phyloP scores from a whole-genome alignment of 2,329 filamentous ascomycete species.

The Plenodomus lindquistii region DNA sequence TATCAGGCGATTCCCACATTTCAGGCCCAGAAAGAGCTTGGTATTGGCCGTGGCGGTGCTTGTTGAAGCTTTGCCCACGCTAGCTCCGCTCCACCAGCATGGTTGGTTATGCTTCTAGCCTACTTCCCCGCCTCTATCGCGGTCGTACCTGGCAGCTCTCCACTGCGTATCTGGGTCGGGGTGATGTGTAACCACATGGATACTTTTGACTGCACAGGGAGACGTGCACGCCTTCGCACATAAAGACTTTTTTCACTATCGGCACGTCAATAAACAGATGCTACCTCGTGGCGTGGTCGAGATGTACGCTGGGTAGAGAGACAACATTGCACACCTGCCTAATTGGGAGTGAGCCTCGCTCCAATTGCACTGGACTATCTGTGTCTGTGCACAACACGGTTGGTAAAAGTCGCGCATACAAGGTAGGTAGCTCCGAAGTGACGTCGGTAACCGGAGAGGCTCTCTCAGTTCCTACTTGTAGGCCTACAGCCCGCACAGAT shows the following conservation, averaged over 20 bases:
- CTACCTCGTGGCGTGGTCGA: not conserved
- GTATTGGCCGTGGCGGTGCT: constrained; percentile 14
- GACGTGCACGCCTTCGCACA: too few relatives aligned
- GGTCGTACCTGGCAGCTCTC: constrained; percentile 2
- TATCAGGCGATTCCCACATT: not conserved
- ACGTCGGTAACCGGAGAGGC: constrained; percentile 5
- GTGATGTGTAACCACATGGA: not conserved
- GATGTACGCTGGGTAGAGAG: not conserved
- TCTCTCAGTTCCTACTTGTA: constrained; percentile 1
- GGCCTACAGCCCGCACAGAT: not conserved
- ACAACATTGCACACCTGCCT: constrained; percentile 13
- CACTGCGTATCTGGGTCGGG: not conserved
- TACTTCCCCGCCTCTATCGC: constrained; percentile 1
- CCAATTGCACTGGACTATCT: constrained; percentile 9
- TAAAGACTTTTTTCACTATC: too few relatives aligned
- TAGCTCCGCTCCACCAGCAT: constrained; percentile 11
- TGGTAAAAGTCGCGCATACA: not conserved
- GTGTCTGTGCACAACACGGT: constrained; percentile 7
- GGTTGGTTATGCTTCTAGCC: constrained; percentile 7
- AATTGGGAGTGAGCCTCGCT: constrained; percentile 12
- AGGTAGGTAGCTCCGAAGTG: constrained; percentile 8
- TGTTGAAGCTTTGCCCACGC: constrained; percentile 21
- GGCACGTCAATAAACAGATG: not conserved
- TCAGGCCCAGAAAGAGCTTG: constrained; percentile 11
- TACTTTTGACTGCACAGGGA: too few relatives aligned